Evolutionary conservation across 305 asterid species (phyloP), one percentile per base, ranked within the genome.

Genomic region (Fraxinus baroniana): DNA sequence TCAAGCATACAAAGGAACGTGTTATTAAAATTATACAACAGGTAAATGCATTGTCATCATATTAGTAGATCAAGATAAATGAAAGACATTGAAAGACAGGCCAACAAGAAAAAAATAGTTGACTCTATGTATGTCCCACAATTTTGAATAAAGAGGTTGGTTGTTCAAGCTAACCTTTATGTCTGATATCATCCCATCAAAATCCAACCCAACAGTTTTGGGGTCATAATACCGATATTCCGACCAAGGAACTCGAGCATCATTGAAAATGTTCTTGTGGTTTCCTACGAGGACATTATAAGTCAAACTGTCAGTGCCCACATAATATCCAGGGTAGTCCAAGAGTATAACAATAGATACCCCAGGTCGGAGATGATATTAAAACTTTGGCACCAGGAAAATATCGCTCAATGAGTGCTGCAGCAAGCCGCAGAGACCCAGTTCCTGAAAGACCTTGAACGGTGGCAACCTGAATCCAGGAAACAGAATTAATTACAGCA

Each of bases 371-470:
- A 85, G 98, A 91, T 86, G 99, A 95, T 86, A 95, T 90, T 83
- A 95, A 78, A 87, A 95, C 93, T 89, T 90, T 91, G 81, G 99
- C 88, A 83, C 98, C 93, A 80, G 95, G 92, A 85, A 94, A 94
- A 86, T 94, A 94, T 86, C 98, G 90, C 88, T 93, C 95, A 81
- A 95, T 91, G 79, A 95, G 85, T 32, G 94, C 98, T 77, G 99
- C 98, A 81, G 98, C 98, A 86, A 95, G 97, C 84, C 99, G 89
- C 79, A 95, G 90, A 78, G 99, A 95, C 60, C 98, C 99, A 89
- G 99, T 95, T 85, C 99, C 99, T 52, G 99, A 94, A 87, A 95
- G 97, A 88, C 98, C 98, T 88, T 95, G 99, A 82, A 94, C 93
- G 35, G 99, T 95, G 32, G 98, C 98, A 86, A 95, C 94, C 99